Evolutionary conservation across 805 yeast genomes (phyloP).

Genomic region (Brettanomyces nanus): DNA sequence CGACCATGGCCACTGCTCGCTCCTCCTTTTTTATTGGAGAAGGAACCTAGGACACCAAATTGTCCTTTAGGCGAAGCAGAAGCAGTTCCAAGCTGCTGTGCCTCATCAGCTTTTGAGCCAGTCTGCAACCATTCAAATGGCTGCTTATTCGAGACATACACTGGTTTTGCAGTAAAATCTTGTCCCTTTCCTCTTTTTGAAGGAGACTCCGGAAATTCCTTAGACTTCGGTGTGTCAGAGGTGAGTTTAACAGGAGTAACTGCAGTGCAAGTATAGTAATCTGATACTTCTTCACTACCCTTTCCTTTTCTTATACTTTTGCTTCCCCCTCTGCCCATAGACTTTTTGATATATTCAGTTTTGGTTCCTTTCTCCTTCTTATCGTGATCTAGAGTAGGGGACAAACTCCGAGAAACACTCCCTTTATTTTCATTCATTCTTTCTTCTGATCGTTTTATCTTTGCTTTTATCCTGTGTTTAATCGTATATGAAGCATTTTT

Average conservation of each 20-base stretch:
- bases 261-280: not conserved
- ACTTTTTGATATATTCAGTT: no score
- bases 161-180: not conserved
- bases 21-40: no score
- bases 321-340: not conserved
- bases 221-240: not conserved
- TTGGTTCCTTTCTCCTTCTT: not conserved
- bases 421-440: not conserved
- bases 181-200: not conserved
- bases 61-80: no score
- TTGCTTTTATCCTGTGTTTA: not conserved
- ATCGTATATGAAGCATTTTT: not conserved
- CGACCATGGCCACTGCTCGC: no score
- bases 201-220: not conserved
- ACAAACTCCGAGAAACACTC: not conserved
- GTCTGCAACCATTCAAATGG: not conserved
- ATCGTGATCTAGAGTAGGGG: no score
- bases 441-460: not conserved
- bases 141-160: no score
- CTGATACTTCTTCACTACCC: not conserved
- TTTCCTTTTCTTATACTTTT: not conserved
- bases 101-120: no score
- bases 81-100: no score
- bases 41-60: no score
- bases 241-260: constrained; percentile 2